Conservation (phyloP, 129 eudicot species). For the Calendula officinalis region DNA sequence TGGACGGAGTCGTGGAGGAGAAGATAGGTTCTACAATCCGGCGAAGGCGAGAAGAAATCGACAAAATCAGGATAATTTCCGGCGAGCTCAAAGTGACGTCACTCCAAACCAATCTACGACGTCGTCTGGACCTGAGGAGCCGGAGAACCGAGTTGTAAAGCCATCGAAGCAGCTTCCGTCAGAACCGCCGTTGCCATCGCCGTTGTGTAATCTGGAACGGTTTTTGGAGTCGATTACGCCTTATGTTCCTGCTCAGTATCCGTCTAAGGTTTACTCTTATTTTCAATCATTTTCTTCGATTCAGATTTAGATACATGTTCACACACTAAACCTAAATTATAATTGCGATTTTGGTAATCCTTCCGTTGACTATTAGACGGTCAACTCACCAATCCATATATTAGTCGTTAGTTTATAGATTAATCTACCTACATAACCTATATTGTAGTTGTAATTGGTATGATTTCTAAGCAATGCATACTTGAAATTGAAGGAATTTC, state of each 20-base stretch:
- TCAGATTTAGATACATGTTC: not conserved
- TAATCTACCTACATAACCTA: no score
- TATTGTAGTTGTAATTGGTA: no score
- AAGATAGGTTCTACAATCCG: constrained; percentile 80
- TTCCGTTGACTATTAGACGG: constrained; percentile 22
- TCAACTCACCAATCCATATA: constrained; percentile 14
- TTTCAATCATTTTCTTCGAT: not conserved
- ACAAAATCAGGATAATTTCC: constrained; percentile 44
- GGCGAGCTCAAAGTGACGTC: constrained; percentile 62
- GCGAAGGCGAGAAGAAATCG: constrained; percentile 65
- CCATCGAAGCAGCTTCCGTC: constrained; percentile 29
- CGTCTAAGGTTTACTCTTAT: constrained; percentile 57
- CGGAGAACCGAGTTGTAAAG: constrained; percentile 26
- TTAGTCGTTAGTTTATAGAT: not conserved
- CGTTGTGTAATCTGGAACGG: constrained; percentile 68
- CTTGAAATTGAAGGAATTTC: no score
- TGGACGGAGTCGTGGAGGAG: constrained; percentile 67
- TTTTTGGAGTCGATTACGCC: constrained; percentile 80
- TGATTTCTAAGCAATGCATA: no score
- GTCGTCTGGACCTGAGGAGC: constrained; percentile 21
- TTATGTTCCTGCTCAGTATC: constrained; percentile 75
- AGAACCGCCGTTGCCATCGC: constrained; percentile 34
- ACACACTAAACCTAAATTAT: not conserved
- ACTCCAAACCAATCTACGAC: constrained; percentile 24
- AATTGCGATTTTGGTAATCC: not conserved